phyloP scores from a whole-genome alignment of 2,329 filamentous ascomycete species.

The Colletotrichum acutatum region DNA sequence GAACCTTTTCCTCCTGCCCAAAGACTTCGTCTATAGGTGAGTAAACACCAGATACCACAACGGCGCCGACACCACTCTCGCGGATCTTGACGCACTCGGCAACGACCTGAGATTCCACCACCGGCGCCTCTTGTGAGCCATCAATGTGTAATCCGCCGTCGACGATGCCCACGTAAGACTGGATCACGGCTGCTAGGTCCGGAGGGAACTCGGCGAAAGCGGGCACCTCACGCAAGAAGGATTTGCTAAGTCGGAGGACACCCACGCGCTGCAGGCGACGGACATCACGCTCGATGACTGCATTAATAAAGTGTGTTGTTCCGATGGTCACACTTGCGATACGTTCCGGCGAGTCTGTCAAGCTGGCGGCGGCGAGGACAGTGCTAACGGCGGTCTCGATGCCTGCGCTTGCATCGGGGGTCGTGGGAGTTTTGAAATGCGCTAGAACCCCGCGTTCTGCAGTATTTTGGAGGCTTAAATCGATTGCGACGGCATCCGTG shows the following conservation, averaged over 20 bases:
- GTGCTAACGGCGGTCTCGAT: slow-evolving; percentile 56
- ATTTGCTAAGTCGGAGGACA: slow-evolving; percentile 64
- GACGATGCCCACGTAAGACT: slow-evolving; percentile 57
- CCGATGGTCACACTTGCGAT: slow-evolving; percentile 63
- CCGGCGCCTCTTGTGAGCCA: slow-evolving; percentile 56
- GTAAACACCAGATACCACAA: slow-evolving; percentile 63
- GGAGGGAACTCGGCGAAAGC: slow-evolving; percentile 65
- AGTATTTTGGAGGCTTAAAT: slow-evolving; percentile 46
- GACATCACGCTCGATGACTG: slow-evolving; percentile 64
- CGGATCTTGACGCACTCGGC: slow-evolving; percentile 52
- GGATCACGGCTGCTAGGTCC: slow-evolving; percentile 58
- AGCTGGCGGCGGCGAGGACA: slow-evolving; percentile 51
- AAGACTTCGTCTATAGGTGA: slow-evolving; percentile 60
- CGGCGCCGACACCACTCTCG: slow-evolving; percentile 54
- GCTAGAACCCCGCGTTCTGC: slow-evolving; percentile 56
- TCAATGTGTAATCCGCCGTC: slow-evolving; percentile 65
- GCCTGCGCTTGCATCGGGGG: slow-evolving; percentile 57
- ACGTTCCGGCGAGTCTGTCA: slow-evolving; percentile 43
- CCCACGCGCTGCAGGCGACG: slow-evolving; percentile 60
- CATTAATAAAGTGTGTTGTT: slow-evolving; percentile 69
- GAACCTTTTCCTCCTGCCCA: slow-evolving; percentile 60
- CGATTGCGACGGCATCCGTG: slow-evolving; percentile 63
- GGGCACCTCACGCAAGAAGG: slow-evolving; percentile 61
- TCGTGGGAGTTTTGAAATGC: slow-evolving; percentile 62
- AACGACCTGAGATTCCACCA: slow-evolving; percentile 40